phyloP scores from a whole-genome alignment of 2,329 filamentous ascomycete species.

The Nannizzia gypsea region DNA sequence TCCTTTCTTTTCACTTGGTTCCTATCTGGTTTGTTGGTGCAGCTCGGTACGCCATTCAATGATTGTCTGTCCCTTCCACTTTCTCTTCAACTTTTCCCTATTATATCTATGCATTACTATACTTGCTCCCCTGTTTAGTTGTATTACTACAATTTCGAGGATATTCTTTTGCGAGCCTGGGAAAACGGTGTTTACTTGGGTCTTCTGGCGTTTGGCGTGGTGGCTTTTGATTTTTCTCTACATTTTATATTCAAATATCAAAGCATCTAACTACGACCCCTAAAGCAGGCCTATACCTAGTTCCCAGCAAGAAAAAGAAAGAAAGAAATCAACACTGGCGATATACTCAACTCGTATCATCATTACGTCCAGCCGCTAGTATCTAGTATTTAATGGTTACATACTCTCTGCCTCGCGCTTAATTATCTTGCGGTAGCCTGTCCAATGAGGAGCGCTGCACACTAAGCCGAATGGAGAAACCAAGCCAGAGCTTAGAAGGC shows the following conservation, averaged over 20 bases:
- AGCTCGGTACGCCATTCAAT: not conserved
- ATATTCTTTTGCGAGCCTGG: not conserved
- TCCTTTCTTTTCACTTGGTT: not conserved
- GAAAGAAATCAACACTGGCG: not conserved
- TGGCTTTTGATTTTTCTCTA: not conserved
- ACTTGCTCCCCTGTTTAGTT: not conserved
- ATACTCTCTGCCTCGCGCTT: too few relatives aligned
- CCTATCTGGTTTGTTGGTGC: not conserved
- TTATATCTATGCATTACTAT: not conserved
- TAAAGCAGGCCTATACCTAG: not conserved
- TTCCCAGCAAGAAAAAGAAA: too few relatives aligned
- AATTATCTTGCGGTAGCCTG: too few relatives aligned
- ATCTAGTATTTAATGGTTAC: too few relatives aligned
- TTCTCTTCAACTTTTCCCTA: not conserved
- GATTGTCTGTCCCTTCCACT: not conserved
- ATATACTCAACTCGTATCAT: not conserved
- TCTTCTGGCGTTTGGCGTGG: not conserved
- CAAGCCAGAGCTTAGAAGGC: not conserved
- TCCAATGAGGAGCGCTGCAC: not conserved
- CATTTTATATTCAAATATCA: not conserved
- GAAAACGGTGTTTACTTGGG: not conserved
- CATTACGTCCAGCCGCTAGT: not conserved
- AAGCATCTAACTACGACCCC: not conserved
- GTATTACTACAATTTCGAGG: conserved; percentile 1
- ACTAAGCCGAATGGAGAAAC: not conserved